These are phyloP conservation scores for Dichotomopilus funicola DNA, from an alignment of 2,329 filamentous ascomycete species.

Conservation along the genomic window DNA sequence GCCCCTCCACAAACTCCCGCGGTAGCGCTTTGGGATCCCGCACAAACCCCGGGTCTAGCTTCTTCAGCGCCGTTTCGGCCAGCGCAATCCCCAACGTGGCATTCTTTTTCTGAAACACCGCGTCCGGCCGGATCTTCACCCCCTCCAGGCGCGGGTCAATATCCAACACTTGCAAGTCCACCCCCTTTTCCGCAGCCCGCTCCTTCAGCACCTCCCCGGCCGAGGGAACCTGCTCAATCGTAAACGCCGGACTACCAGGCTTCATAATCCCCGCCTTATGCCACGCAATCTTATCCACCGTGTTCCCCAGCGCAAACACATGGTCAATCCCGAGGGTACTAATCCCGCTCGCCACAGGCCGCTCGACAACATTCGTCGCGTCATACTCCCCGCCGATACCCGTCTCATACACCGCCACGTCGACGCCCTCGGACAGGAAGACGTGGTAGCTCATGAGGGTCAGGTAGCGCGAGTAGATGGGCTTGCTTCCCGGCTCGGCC, in stretches of 20 bases:
- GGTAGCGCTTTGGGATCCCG: conserved; percentile 39
- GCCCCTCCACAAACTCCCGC: conserved; percentile 59
- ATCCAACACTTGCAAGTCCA: conserved; percentile 40
- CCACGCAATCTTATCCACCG: conserved; percentile 62
- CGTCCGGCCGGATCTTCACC: conserved; percentile 46
- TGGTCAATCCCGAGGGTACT: conserved; percentile 63
- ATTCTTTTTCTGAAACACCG: conserved; percentile 54
- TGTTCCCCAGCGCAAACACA: conserved; percentile 54
- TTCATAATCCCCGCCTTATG: conserved; percentile 71
- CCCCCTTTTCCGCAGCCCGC: conserved; percentile 48
- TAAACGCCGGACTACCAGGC: conserved; percentile 50
- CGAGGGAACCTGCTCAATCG: conserved; percentile 43
- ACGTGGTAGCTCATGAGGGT: conserved; percentile 62
- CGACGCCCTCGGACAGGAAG: conserved; percentile 57
- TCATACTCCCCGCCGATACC: conserved; percentile 64
- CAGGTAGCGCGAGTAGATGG: conserved; percentile 55
- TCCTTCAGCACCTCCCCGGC: conserved; percentile 49
- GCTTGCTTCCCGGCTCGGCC: conserved; percentile 34
- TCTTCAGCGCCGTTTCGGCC: conserved; percentile 43
- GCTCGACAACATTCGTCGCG: conserved; percentile 59
- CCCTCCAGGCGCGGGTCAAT: conserved; percentile 40
- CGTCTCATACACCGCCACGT: conserved; percentile 59
- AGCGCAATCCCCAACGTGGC: conserved; percentile 43
- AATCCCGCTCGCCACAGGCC: conserved; percentile 52
- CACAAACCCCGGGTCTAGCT: conserved; percentile 31